Base-by-base conservation (phyloP, 2,329 filamentous ascomycete species). In the Emydomyces testavorans region DNA sequence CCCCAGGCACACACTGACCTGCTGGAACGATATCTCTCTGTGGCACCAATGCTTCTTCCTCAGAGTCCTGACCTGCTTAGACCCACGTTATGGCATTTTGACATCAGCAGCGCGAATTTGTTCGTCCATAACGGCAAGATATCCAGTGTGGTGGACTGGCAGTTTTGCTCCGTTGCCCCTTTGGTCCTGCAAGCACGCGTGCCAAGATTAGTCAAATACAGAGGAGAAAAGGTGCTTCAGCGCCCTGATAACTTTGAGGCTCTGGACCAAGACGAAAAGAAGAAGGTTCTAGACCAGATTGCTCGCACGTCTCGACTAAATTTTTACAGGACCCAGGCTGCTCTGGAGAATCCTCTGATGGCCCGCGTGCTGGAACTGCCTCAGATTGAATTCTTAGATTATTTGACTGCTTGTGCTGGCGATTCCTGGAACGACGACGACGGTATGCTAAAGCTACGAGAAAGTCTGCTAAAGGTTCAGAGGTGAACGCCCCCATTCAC, bases 91-190 rank as follows among this genome's bases (percentile, higher is more conserved):
- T 69, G 61, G 63, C 65, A 71, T 56, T 56, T 53, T 26, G 65
- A 70, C 55, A 53, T 70, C 21, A 62, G 65, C 52, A 50, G 61
- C 13, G 54, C 55, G 2, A 71, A 69, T 49, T 54, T 71, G 20
- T 70, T 70, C 50, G 59, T 69, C 23, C 28, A 64, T n/a, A 50
- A 60, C 20, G 54, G 55, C 28, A 54, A 52, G 36, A 62, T 71
- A 31, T 62, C 63, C 6, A 58, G 62, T 43, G 44, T 71, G 4
- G 69, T 72, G 44, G 65, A 71, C 53, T 71, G 67, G 66, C 62
- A 70, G 53, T 59, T 60, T 15, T 53, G 45, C 10, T 68, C 61
- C 54, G 55, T 56, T 23, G 59, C 31, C 1, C 60, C 55, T 18
- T 51, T 61, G 21, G 52, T 59, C n/a, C 56, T 57, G 23, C 55